These are phyloP conservation scores for Calonectria crousiana DNA, from an alignment of 2,329 filamentous ascomycete species.

Conservation along the genomic window DNA sequence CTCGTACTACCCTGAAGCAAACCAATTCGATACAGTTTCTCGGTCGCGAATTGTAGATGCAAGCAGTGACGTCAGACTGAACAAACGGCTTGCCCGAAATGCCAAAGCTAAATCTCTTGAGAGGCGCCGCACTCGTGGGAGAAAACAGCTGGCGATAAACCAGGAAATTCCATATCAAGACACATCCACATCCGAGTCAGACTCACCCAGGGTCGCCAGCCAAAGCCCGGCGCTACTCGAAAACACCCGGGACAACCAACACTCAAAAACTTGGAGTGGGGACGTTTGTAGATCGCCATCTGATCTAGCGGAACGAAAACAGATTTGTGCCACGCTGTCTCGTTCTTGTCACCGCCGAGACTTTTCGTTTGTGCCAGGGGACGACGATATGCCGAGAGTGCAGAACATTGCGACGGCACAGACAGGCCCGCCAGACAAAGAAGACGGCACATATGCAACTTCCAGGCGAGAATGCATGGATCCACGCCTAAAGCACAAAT, in stretches of 20 bases:
- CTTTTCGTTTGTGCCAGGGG: constrained; percentile 46
- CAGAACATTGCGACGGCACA: not conserved
- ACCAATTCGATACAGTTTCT: constrained; percentile 28
- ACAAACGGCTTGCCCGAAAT: constrained; percentile 29
- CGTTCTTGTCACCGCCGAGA: constrained; percentile 36
- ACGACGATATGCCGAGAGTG: constrained; percentile 38
- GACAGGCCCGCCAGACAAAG: not conserved
- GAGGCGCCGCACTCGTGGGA: not conserved
- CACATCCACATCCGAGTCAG: constrained; percentile 13
- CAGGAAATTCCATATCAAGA: constrained; percentile 6
- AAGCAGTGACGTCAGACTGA: constrained; percentile 50
- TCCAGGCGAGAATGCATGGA: not conserved
- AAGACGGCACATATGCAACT: not conserved
- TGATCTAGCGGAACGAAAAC: not conserved
- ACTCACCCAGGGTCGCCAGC: constrained; percentile 10
- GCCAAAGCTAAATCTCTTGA: not conserved
- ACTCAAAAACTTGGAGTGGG: constrained; percentile 15
- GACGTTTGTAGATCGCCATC: constrained; percentile 5
- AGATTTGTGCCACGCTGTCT: not conserved
- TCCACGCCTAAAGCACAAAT: not conserved
- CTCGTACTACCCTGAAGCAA: not conserved
- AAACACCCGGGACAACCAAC: constrained; percentile 18
- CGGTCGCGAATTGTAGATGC: constrained; percentile 35
- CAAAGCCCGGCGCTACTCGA: constrained; percentile 7
- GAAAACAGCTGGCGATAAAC: not conserved